A percentile compares a stretch with the other conserved stretches of the same genome.
phyloP scores from a whole-genome alignment of 352 stramenopile genomes.

The Pythium myriotylum region DNA sequence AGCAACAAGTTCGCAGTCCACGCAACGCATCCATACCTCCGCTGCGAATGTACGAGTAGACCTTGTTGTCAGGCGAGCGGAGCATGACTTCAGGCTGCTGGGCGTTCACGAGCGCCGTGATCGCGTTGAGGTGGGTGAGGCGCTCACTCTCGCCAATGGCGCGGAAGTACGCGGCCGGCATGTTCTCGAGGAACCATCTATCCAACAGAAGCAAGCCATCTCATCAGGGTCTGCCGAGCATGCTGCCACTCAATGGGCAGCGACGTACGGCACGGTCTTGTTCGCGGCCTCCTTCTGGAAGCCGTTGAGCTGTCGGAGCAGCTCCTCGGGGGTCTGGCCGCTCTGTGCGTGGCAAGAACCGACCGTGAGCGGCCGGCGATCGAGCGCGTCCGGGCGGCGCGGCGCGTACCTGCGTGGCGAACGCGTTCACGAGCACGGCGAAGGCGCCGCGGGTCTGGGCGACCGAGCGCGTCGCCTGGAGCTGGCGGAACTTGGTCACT shows the following conservation, averaged over 20 bases:
- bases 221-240: neutral
- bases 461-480: conserved; percentile 42
- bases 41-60: conserved; percentile 86
- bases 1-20: conserved; percentile 20
- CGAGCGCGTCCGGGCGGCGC: no score
- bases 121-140: conserved; percentile 87
- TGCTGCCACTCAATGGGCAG: neutral
- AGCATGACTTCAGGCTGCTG: conserved; percentile 83
- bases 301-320: conserved; percentile 60
- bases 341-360: conserved; percentile 15
- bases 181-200: conserved; percentile 89
- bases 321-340: conserved; percentile 43
- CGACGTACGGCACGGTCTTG: conserved; percentile 68
- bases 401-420: conserved; percentile 39
- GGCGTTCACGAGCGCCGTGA: conserved; percentile 76
- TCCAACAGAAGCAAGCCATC: neutral
- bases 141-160: conserved; percentile 83
- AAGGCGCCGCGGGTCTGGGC: conserved; percentile 34
- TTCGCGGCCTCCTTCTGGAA: conserved; percentile 69
- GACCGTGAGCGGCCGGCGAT: neutral
- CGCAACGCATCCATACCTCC: conserved; percentile 29
- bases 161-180: conserved; percentile 90
- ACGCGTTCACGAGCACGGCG: conserved; percentile 43
- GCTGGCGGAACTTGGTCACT: conserved; percentile 59
- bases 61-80: conserved; percentile 69